Percentiles rank a stretch among this genome's conserved stretches.
Evolutionary conservation across 805 yeast species (phyloP).

Genomic region (Ogataea methanolica): DNA sequence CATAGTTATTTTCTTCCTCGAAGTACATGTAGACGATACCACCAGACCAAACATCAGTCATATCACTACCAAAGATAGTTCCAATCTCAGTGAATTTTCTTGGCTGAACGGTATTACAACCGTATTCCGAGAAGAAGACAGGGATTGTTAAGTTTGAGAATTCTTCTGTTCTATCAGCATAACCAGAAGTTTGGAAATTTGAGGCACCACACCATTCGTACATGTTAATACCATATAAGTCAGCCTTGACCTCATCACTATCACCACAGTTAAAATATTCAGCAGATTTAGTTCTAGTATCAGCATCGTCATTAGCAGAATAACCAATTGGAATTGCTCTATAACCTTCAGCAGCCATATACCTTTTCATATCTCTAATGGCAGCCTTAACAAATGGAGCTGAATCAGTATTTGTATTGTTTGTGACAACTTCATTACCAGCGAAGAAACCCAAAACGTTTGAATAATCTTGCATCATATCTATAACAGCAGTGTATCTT

Average conservation of each 20-base stretch:
- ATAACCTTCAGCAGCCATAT: conserved; percentile 56
- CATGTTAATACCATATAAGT: conserved; percentile 85
- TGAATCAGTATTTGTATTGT: conserved; percentile 60
- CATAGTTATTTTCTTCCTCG: conserved; percentile 70
- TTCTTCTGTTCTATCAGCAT: conserved; percentile 56
- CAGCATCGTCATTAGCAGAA: conserved; percentile 72
- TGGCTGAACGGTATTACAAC: conserved; percentile 68
- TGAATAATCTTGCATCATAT: conserved; percentile 61
- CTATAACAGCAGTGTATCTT: conserved; percentile 69
- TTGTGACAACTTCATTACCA: conserved; percentile 80
- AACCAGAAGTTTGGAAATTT: conserved; percentile 57
- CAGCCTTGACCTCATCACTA: conserved; percentile 56
- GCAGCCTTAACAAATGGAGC: conserved; percentile 85
- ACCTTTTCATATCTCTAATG: conserved; percentile 67
- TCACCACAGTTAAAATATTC: conserved; percentile 77
- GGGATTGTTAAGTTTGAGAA: conserved; percentile 67
- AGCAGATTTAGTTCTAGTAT: conserved; percentile 62
- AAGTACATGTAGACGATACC: conserved; percentile 87
- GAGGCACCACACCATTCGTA: conserved; percentile 84
- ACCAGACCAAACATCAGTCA: conserved; percentile 87
- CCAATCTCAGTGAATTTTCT: conserved; percentile 70
- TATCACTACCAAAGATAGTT: conserved; percentile 55
- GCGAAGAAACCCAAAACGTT: conserved; percentile 80
- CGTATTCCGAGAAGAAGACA: conserved; percentile 77
- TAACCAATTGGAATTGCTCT: conserved; percentile 76